phyloP scores from a whole-genome alignment of 352 stramenopile genomes.

The Globisporangium middletonii region DNA sequence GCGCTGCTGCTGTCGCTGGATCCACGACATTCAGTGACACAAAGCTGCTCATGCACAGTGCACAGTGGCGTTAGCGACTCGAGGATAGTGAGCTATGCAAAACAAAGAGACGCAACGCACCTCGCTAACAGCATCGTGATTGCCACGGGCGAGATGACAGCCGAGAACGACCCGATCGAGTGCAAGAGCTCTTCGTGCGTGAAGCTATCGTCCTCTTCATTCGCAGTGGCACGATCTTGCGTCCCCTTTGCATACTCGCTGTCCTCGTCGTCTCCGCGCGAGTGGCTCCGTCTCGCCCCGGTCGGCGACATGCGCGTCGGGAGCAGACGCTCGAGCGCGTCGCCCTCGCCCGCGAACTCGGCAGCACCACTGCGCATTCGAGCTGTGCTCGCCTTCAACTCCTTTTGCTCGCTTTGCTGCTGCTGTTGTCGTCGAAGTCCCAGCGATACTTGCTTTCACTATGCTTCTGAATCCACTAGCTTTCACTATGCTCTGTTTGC shows the following conservation, averaged over 20 bases:
- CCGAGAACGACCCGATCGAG: slow-evolving; percentile 81
- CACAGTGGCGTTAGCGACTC: background rate
- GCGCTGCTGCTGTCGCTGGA: slow-evolving; percentile 53
- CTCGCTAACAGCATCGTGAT: slow-evolving; percentile 80
- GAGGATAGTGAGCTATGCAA: background rate
- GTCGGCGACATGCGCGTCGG: background rate
- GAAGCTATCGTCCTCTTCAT: slow-evolving; percentile 30
- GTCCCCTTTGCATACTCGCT: no score
- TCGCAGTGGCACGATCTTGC: background rate
- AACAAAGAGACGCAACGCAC: slow-evolving; percentile 13
- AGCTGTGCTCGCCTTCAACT: background rate
- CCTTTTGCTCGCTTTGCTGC: background rate
- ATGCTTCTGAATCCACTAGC: no score
- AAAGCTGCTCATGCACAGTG: slow-evolving; percentile 27
- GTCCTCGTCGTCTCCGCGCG: background rate
- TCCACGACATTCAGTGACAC: slow-evolving; percentile 82
- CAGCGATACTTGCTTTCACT: no score
- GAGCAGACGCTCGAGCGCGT: slow-evolving; percentile 47
- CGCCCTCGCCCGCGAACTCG: slow-evolving; percentile 15
- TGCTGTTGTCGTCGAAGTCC: no score
- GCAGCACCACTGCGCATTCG: background rate
- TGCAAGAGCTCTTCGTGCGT: slow-evolving; percentile 82
- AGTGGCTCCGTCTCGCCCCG: background rate
- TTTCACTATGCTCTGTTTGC: no score
- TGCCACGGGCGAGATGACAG: slow-evolving; percentile 73